phyloP scores from a whole-genome alignment of 108 stramenopile species.

The Mediolabrus comicus region DNA sequence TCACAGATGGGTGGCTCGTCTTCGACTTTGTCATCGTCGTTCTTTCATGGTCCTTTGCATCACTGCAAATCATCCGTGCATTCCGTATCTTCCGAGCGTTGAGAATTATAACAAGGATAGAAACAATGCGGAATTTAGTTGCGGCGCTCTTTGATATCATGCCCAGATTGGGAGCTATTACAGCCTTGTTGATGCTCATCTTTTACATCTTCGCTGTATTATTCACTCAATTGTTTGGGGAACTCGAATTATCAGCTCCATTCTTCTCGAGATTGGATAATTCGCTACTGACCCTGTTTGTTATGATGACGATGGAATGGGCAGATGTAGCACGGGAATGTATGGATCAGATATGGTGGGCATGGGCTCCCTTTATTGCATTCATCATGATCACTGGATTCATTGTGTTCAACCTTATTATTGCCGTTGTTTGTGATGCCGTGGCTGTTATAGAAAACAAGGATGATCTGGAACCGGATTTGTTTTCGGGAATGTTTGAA shows the following conservation, averaged over 20 bases:
- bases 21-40: slow-evolving; percentile 71
- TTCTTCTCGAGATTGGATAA: slow-evolving; percentile 28
- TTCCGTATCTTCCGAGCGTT: slow-evolving; percentile 74
- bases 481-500: not conserved
- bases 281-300: slow-evolving; percentile 23
- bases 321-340: slow-evolving; percentile 26
- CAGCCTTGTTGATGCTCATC: slow-evolving; percentile 19
- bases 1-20: slow-evolving; percentile 62
- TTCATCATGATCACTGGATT: slow-evolving; percentile 35
- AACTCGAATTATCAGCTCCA: slow-evolving; percentile 24
- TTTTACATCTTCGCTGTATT: slow-evolving; percentile 73
- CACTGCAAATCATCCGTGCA: slow-evolving; percentile 65
- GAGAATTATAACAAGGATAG: slow-evolving; percentile 61
- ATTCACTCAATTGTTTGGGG: slow-evolving; percentile 64
- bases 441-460: slow-evolving; percentile 24
- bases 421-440: slow-evolving; percentile 41
- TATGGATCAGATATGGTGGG: slow-evolving; percentile 27
- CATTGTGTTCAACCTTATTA: slow-evolving; percentile 39
- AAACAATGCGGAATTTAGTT: slow-evolving; percentile 41
- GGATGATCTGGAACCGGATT: slow-evolving; percentile 7
- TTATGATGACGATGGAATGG: slow-evolving; percentile 49
- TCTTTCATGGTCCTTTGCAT: slow-evolving; percentile 59
- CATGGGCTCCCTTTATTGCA: slow-evolving; percentile 29
- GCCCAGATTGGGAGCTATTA: slow-evolving; percentile 49
- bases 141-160: slow-evolving; percentile 59